phyloP scores from a whole-genome alignment of 331 rosid species.

The Malus hybrid region DNA sequence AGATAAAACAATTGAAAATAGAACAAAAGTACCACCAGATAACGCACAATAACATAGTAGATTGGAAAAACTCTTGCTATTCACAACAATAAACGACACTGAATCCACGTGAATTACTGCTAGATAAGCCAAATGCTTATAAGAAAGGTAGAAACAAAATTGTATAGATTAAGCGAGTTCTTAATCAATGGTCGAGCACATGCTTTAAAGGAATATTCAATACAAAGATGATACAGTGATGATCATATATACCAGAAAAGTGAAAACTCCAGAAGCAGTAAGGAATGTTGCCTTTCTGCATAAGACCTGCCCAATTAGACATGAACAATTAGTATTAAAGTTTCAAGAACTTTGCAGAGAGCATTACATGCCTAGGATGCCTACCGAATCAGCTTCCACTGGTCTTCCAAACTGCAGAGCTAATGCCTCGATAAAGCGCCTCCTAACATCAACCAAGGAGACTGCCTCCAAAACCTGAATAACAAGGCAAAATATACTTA shows the following conservation, averaged over 20 bases:
- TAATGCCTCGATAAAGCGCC: conserved; percentile 79
- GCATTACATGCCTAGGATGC: conserved; percentile 12
- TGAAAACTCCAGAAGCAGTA: conserved; percentile 57
- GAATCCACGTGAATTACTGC: not conserved
- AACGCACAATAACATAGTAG: not conserved
- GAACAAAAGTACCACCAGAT: not conserved
- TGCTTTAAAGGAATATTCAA: not conserved
- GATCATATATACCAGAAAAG: conserved; percentile 63
- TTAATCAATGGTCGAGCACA: conserved; percentile 6
- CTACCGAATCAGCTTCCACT: conserved; percentile 93
- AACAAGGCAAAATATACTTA: not conserved
- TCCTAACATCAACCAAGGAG: conserved; percentile 65
- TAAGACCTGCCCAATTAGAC: conserved; percentile 54
- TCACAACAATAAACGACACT: not conserved
- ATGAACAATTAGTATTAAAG: conserved; percentile 4
- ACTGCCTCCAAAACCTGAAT: conserved; percentile 76
- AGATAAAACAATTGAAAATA: not conserved
- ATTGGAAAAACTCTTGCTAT: not conserved
- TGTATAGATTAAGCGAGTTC: not conserved
- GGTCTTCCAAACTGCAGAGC: conserved; percentile 70
- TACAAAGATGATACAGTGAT: conserved; percentile 9
- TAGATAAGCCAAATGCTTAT: not conserved
- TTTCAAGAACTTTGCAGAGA: conserved; percentile 1
- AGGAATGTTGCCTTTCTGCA: conserved; percentile 85
- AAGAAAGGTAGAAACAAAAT: not conserved